Percentiles rank a stretch among this genome's conserved stretches.
Conservation (phyloP, 257 asterid species). For the Verbascum thapsus region DNA sequence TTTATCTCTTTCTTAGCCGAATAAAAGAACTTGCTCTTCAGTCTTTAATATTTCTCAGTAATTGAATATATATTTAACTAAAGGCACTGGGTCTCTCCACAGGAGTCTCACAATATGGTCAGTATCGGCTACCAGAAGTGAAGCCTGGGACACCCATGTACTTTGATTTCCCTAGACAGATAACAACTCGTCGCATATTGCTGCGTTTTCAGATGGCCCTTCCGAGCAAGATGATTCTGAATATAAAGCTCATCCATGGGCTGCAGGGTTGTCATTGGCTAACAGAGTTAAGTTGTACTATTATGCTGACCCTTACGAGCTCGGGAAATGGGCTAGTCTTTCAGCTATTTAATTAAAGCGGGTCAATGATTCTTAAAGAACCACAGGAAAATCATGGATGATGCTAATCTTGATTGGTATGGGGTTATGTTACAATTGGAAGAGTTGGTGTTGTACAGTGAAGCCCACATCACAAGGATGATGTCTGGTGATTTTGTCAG, state of each 20-base stretch:
- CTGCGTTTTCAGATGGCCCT: conserved; percentile 79
- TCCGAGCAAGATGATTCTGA: conserved; percentile 81
- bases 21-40: no score
- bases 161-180: conserved; percentile 87
- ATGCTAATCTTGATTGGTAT: background rate
- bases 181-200: conserved; percentile 64
- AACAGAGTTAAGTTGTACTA: conserved; percentile 83
- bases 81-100: conserved; percentile 19
- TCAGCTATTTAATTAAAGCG: conserved; percentile 61
- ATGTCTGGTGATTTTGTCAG: no score
- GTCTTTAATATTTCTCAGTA: conserved; percentile 1
- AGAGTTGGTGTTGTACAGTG: background rate
- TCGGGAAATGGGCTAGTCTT: conserved; percentile 94
- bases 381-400: background rate
- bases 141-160: conserved; percentile 85
- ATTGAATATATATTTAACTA: background rate
- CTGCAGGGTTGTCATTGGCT: conserved; percentile 75
- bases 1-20: background rate
- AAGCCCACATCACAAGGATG: no score
- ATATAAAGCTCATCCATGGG: conserved; percentile 51
- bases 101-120: conserved; percentile 85
- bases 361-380: background rate
- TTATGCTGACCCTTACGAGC: conserved; percentile 86
- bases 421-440: background rate
- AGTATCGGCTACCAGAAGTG: conserved; percentile 87